Evolutionary conservation across 2,329 filamentous ascomycete species (phyloP), one percentile per base, ranked within the genome.

Genomic region (Zelopaecilomyces penicillatus): DNA sequence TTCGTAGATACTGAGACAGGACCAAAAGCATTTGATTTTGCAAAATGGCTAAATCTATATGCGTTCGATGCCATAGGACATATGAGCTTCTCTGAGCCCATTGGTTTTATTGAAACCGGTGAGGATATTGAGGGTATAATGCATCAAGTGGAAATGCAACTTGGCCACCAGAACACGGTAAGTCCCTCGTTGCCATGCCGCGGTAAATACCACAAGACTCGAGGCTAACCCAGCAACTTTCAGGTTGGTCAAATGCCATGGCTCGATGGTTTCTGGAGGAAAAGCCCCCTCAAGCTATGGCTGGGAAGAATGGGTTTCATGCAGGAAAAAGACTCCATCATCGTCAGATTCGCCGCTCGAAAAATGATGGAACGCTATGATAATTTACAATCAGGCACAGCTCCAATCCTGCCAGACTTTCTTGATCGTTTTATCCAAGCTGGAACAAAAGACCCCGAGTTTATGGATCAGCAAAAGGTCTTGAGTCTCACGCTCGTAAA

Each of bases 61-160:
- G 79, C 80, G 0, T 82, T 82, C 51, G 79, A 83, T 57, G 78
- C 81, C 3, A 80, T 82, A 49, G 75, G 76, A 2, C 70, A 76
- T 31, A 64, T 82, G 46, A 82, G 77, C 0, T 82, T 78, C 65
- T 76, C 73, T 49, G 75, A 76, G 52, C 65, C 74, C 3, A 66
- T 82, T 35, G 81, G 80, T 0, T 84, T 83, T 51, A 62, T 84
- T 6, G 76, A 84, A 45, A 65, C 69, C 44, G 72, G 79, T 34
- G 62, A 69, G 50, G 81, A 84, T 55, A 71, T 83, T 11, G 76
- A 80, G 46, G 72, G 74, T 4, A 80, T 82, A 42, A 69, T 83
- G 36, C 36, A 38, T 38, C 36, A 38, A 11, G 7, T n/a, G 7
- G 7, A 11, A 41, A 40, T 5, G 41, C 49, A n/a, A 55, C 36